Base-by-base conservation (phyloP, 2,329 filamentous ascomycete species). In the Periconia macrospinosa region DNA sequence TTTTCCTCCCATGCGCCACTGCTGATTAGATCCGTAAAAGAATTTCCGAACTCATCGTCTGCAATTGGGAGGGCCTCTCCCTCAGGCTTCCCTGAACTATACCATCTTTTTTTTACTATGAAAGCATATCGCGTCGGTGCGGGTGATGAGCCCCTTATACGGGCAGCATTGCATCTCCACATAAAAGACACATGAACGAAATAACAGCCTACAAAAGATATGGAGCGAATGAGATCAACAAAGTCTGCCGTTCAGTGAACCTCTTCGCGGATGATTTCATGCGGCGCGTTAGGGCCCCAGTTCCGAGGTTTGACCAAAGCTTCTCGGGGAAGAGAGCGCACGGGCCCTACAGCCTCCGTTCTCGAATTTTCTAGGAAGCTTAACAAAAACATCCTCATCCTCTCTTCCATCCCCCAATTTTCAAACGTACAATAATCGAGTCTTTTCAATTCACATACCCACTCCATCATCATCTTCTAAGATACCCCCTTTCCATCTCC, bases 81-180 rank as follows among this genome's bases (percentile, higher is more conserved):
- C 42, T 15, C 23, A 23, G 8, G 30, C 35, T 11, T 52, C 40
- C 49, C 52, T 41, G 58, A 42, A 59, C 65, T 66, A 49, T 66
- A 61, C 47, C 57, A 59, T 62, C 65, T 59, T 40, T 43, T 54
- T n/a, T 18, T 46, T 40, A 53, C 15, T 18, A 23, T 52, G 35
- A 53, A 13, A 53, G 56, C 60, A 61, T 59, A 47, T 9, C 33
- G 52, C 45, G 35, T 30, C 30, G 44, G 17, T 44, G 53, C 45
- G 50, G 59, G 48, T 56, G 62, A 69, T 63, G 61, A 63, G 45
- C 58, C 65, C 66, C 69, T 68, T 63, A 69, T 41, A 45, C 61
- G 52, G 58, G 65, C 57, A 53, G 61, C 69, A 72, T 72, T 66
- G 54, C 58, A 68, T 66, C 62, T 65, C 68, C 63, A 71, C 70